Evolutionary conservation across 371 early-diverging fungal species (phyloP), one percentile per base, ranked within the genome.

Genomic region (Smittium culicis): DNA sequence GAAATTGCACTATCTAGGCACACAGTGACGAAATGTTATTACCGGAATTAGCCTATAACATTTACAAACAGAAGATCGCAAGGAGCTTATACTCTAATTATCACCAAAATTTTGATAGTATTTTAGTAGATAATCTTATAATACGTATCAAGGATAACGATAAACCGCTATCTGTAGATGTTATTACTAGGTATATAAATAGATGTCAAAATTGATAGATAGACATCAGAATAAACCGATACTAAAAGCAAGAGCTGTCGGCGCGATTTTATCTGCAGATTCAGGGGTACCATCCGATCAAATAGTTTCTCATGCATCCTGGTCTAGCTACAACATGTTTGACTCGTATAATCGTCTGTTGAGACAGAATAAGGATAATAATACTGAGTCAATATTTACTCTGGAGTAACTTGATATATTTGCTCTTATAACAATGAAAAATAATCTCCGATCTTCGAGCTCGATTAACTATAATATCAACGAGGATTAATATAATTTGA

Each of bases 261-360:
- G 27, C 5, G 57, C 57, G 3, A 57, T 5, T 16, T 57, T 57
- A 57, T 8, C 14, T 16, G 14, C 57, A 57, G 57, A 14, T 16
- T 8, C 57, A 57, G 57, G 27, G 57, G 25, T 57, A n/a, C 3
- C 11, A 57, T 14, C 57, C 5, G 27, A 57, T 27, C n/a, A 14
- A 57, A 57, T 57, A 57, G 57, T 57, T n/a, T 57, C 57, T 5
- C 57, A 57, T 57, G 57, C 3, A 57, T 57, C 25, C 27, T 57
- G 57, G 57, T 14, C 57, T 27, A 57, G 57, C 25, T 57, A 57
- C 14, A n/a, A n/a, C 5, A 27, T 57, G 27, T 57, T 57, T 57
- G 57, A 57, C 27, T n/a, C 57, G 5, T 27, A 57, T 57, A 16
- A 57, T n/a, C 14, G 57, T n/a, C 27, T 57, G 57, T 57, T 25